A percentile compares a stretch with the other conserved stretches of the same genome.
Evolutionary conservation across 306 rosid genomes (phyloP).

Genomic region (Geum urbanum): DNA sequence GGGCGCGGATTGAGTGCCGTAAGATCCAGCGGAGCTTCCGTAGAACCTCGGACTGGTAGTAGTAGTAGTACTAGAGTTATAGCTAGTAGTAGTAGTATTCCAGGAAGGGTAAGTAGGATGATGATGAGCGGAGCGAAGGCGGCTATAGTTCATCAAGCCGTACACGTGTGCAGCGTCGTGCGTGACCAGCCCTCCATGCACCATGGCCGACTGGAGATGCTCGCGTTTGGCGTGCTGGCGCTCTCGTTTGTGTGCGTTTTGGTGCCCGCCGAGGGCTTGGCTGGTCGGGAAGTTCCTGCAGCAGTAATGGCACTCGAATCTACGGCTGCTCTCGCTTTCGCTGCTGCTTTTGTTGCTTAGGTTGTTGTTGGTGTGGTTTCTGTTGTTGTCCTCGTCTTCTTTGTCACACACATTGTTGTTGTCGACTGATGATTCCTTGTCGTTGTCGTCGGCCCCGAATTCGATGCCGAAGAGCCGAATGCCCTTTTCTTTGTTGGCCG

Average conservation of each 20-base stretch:
- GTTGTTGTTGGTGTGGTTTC: constrained; percentile 24
- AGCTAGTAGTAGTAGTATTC: constrained; percentile 30
- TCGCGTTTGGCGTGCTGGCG: constrained; percentile 87
- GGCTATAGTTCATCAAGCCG: constrained; percentile 57
- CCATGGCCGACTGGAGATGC: constrained; percentile 77
- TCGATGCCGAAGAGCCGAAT: constrained; percentile 85
- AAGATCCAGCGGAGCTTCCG: constrained; percentile 35
- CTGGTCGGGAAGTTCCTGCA: constrained; percentile 92
- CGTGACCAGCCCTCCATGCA: constrained; percentile 41
- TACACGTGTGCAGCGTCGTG: constrained; percentile 56
- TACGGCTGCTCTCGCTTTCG: constrained; percentile 50
- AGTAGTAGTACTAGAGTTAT: background rate
- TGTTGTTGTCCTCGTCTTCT: constrained; percentile 19
- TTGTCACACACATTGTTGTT: constrained; percentile 29
- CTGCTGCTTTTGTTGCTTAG: constrained; percentile 6
- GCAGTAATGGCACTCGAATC: constrained; percentile 93
- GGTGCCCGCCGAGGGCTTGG: constrained; percentile 95
- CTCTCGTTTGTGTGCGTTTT: constrained; percentile 90
- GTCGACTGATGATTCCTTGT: constrained; percentile 34
- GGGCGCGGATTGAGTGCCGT: constrained; percentile 41
- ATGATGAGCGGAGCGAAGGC: constrained; percentile 33
- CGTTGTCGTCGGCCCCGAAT: constrained; percentile 32
- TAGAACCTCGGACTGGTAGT: constrained; percentile 35
- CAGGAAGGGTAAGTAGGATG: constrained; percentile 43
- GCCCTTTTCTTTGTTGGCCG: constrained; percentile 48